Evolutionary conservation across 169 alveolate species (phyloP).

Genomic region (Plasmodium coatneyi): DNA sequence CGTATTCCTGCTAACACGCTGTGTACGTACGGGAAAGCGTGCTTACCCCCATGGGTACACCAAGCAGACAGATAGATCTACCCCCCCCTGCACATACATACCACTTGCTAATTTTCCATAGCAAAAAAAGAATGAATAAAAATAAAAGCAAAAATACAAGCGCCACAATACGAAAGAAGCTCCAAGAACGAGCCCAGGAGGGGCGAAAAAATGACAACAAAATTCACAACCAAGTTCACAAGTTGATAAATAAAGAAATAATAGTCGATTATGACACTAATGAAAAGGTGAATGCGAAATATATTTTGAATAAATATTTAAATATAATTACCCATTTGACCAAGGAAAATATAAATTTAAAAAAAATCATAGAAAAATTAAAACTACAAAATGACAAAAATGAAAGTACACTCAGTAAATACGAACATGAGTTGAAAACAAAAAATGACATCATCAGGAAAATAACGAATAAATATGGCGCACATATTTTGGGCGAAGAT

Average conservation of each 20-base stretch:
- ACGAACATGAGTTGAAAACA: constrained; percentile 62
- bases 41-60: neutral
- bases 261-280: constrained; percentile 59
- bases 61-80: neutral
- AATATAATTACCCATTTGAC: constrained; percentile 38
- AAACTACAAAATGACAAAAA: constrained; percentile 9
- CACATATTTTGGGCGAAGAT: neutral
- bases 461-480: neutral
- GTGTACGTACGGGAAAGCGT: neutral
- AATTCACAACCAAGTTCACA: constrained; percentile 40
- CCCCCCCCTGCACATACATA: neutral
- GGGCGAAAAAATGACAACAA: constrained; percentile 5
- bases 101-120: neutral
- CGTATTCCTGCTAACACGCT: neutral
- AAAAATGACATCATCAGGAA: constrained; percentile 54
- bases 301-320: constrained; percentile 52
- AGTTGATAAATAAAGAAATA: constrained; percentile 61
- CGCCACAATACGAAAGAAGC: constrained; percentile 15
- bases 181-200: constrained; percentile 35
- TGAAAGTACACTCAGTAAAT: constrained; percentile 20
- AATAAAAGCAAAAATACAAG: constrained; percentile 29
- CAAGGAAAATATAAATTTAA: constrained; percentile 69
- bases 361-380: constrained; percentile 40
- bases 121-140: neutral
- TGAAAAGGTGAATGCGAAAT: constrained; percentile 47